phyloP scores from a whole-genome alignment of 345 rosid genomes.

The Lagerstroemia speciosa region DNA sequence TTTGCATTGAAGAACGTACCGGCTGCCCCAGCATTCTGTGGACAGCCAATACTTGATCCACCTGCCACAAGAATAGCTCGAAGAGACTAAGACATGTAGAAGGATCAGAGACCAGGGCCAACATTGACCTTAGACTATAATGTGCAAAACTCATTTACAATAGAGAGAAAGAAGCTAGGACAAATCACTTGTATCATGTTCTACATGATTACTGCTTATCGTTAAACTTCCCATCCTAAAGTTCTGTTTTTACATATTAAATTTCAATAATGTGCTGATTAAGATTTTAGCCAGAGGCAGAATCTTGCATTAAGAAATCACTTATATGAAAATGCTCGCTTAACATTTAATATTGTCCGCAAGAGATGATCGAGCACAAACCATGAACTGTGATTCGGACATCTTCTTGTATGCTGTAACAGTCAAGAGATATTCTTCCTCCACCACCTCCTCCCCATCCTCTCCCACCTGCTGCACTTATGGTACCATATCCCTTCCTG shows the following conservation, averaged over 20 bases:
- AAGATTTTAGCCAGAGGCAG: no score
- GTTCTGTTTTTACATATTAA: background rate
- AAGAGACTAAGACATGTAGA: background rate
- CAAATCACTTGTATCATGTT: background rate
- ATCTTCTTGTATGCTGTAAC: conserved; percentile 97
- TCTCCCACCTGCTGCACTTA: conserved; percentile 85
- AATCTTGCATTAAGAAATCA: no score
- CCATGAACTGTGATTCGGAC: conserved; percentile 81
- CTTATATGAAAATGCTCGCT: background rate
- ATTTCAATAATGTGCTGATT: background rate
- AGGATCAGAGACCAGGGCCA: background rate
- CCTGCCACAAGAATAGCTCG: conserved; percentile 33
- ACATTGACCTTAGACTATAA: background rate
- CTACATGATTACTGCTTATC: background rate
- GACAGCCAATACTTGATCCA: conserved; percentile 79
- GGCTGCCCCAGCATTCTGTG: conserved; percentile 91
- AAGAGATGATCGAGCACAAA: conserved; percentile 24
- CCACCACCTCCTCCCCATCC: conserved; percentile 99
- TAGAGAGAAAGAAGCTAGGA: background rate
- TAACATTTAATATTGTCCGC: conserved; percentile 4
- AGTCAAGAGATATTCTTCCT: conserved; percentile 85
- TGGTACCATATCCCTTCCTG: conserved; percentile 85
- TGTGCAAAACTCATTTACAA: background rate
- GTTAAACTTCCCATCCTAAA: background rate
- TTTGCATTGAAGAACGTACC: conserved; percentile 90